A percentile compares a stretch with the other conserved stretches of the same genome.
These are phyloP conservation scores for Clarireedia homoeocarpa DNA, from an alignment of 2,329 filamentous ascomycete genomes.

Conservation along the genomic window DNA sequence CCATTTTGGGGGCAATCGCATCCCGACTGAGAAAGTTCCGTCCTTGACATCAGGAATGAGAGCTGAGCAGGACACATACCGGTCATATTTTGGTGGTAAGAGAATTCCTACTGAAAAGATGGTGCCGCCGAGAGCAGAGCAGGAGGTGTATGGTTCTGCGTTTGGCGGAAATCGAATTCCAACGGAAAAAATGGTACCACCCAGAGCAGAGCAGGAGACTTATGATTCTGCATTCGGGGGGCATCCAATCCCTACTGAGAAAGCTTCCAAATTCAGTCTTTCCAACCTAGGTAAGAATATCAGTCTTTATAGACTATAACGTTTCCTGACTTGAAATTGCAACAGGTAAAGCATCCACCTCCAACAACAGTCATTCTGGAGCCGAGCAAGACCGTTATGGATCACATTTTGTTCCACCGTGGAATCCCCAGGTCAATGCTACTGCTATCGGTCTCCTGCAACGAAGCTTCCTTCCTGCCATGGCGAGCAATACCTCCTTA, in stretches of 20 bases:
- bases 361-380: background rate
- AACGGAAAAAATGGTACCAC: background rate
- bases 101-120: background rate
- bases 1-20: constrained; percentile 7
- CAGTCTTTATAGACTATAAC: background rate
- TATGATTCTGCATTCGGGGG: constrained; percentile 4
- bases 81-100: background rate
- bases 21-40: background rate
- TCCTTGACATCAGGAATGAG: background rate
- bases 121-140: background rate
- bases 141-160: background rate
- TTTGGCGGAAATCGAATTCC: background rate
- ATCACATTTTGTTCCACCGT: constrained; percentile 3
- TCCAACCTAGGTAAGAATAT: background rate
- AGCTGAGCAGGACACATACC: background rate
- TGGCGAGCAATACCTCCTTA: constrained; percentile 10
- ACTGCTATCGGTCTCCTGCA: constrained; percentile 10
- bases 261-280: background rate
- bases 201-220: constrained; percentile 6
- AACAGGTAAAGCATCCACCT: constrained; percentile 4
- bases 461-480: constrained; percentile 10
- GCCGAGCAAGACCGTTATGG: background rate
- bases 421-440: constrained; percentile 4
- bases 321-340: background rate
- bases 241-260: background rate